Evolutionary conservation across 805 yeast species (phyloP).

Genomic region (Metschnikowia kofuensis): DNA sequence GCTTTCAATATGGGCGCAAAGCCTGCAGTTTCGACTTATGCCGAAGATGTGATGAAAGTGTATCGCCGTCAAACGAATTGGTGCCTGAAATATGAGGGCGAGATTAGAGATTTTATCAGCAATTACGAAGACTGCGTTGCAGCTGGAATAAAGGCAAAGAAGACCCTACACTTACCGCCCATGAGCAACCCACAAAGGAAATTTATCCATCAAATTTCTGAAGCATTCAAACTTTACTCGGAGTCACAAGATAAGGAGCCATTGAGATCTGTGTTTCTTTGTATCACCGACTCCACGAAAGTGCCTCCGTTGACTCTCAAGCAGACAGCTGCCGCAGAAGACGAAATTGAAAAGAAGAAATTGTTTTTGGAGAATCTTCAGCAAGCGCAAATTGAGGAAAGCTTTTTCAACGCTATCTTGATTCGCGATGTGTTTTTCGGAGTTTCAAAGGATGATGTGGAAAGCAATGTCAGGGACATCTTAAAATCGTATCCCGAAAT

Average conservation of each 20-base stretch:
- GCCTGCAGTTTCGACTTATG: slow-evolving; percentile 33
- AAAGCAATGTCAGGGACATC: slow-evolving; percentile 23
- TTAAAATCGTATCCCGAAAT: slow-evolving; percentile 23
- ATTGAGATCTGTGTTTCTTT: slow-evolving; percentile 65
- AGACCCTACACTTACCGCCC: slow-evolving; percentile 62
- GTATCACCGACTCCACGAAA: slow-evolving; percentile 27
- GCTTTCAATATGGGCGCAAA: slow-evolving; percentile 47
- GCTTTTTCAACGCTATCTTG: slow-evolving; percentile 51
- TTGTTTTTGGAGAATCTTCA: slow-evolving; percentile 22
- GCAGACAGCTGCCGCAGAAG: slow-evolving; percentile 33
- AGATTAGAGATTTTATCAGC: slow-evolving; percentile 48
- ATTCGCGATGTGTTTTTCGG: slow-evolving; percentile 55
- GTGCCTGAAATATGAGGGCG: slow-evolving; percentile 63
- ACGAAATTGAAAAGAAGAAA: slow-evolving; percentile 20
- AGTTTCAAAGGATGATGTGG: slow-evolving; percentile 45
- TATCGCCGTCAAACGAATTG: slow-evolving; percentile 59
- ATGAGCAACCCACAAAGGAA: slow-evolving; percentile 68
- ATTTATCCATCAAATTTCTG: slow-evolving; percentile 69
- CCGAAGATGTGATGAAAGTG: slow-evolving; percentile 44
- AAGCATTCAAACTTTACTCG: slow-evolving; percentile 53
- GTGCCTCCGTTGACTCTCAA: slow-evolving; percentile 47
- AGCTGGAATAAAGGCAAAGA: slow-evolving; percentile 22
- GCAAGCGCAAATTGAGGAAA: slow-evolving; percentile 25
- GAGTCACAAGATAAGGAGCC: slow-evolving; percentile 87
- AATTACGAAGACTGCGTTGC: slow-evolving; percentile 25